These are phyloP conservation scores for Claviceps lovelessii DNA, from an alignment of 2,329 filamentous ascomycete species.

Conservation along the genomic window DNA sequence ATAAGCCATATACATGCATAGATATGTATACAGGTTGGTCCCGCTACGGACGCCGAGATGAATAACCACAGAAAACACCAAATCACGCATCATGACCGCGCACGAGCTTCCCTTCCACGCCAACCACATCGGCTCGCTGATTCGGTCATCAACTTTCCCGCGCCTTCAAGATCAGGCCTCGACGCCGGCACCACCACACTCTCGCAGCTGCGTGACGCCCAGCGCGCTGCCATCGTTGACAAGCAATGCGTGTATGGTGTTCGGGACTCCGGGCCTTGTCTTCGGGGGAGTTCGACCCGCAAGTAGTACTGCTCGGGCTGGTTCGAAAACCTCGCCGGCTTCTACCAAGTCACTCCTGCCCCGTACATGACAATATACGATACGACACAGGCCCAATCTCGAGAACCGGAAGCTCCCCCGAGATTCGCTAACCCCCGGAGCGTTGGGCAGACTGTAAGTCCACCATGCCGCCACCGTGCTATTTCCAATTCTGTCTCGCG, in stretches of 20 bases:
- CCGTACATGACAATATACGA: constrained; percentile 27
- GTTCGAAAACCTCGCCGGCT: constrained; percentile 31
- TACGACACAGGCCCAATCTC: constrained; percentile 28
- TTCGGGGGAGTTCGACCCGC: constrained; percentile 52
- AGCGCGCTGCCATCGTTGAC: constrained; percentile 49
- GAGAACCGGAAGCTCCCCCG: constrained; percentile 27
- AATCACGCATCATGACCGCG: background rate
- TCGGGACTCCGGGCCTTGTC: constrained; percentile 44
- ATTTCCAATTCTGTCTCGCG: constrained; percentile 45
- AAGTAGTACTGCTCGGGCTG: constrained; percentile 36
- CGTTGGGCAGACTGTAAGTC: constrained; percentile 52
- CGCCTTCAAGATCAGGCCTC: constrained; percentile 29
- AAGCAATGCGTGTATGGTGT: constrained; percentile 50
- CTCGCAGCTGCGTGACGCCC: constrained; percentile 36
- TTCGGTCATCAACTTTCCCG: constrained; percentile 49
- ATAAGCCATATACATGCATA: background rate
- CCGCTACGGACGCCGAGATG: background rate
- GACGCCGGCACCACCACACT: constrained; percentile 31
- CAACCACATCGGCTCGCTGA: constrained; percentile 58
- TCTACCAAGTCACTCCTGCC: constrained; percentile 23
- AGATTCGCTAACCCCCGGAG: constrained; percentile 34
- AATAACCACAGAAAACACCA: background rate
- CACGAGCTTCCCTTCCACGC: constrained; percentile 45
- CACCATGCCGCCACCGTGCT: constrained; percentile 51
- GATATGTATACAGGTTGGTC: background rate